Base-by-base conservation (phyloP, 148 eudicot species). In the Drosera capensis region DNA sequence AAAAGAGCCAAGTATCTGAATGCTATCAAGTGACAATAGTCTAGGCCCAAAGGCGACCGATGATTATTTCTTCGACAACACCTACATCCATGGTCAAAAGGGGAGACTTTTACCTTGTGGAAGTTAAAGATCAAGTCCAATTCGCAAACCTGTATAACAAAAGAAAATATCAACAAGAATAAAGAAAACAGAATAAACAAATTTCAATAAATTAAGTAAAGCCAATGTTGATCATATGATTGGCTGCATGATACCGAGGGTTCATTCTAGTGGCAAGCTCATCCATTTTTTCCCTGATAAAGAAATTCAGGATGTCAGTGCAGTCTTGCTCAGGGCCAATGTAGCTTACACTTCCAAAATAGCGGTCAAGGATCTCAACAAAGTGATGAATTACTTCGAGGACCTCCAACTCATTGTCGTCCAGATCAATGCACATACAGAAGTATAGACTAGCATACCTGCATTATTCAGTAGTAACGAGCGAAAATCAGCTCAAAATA, bases 381-480 rank as follows among this genome's bases (percentile, higher is more conserved):
- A 40, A 88, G 58, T 88, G 94, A 51, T 88, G 96, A 28, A 88
- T 72, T 54, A 88, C 71, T 69, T 88, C 94, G 44, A 88, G 96
- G 51, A 77, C 52, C 73, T 88, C 96, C 42, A 88, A 56, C 55
- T 83, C 96, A 63, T 88, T 88, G 68, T 88, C 96, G 14, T 88
- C 77, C 62, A 72, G 77, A 55, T 80, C 70, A 63, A 88, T 68
- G 64, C 96, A 88, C 94, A 88, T 88, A 54, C 96, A 88, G 66
- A 88, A 88, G 51, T 88, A 88, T 48, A 88, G 70, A 60, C 96
- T 77, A 40, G 90, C 95, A 70, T 80, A 85, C 67, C 95, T 85
- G 72, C n/a, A n/a, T n/a, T n/a, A n/a, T n/a, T n/a, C n/a, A n/a
- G n/a, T n/a, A n/a, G n/a, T n/a, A n/a, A n/a, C n/a, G n/a, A n/a